Evolutionary conservation across 768 basidiomycete species (phyloP).

Genomic region (Rhodotorula sphaerocarpa): DNA sequence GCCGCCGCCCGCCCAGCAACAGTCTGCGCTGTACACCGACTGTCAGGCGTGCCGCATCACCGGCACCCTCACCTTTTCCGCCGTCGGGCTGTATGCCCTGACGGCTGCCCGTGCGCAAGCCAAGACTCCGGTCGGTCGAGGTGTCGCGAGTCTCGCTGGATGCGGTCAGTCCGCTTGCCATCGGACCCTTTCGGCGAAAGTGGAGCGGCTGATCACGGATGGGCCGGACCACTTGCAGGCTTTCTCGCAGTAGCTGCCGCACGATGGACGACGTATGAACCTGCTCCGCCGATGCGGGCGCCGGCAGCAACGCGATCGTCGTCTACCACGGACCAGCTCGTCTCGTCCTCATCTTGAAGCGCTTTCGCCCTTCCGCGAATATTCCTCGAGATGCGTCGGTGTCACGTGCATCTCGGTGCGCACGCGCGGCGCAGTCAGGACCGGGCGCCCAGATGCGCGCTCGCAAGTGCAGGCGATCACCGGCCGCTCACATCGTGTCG

Average conservation of each 20-base stretch:
- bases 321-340: too few relatives aligned
- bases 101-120: conserved; percentile 8
- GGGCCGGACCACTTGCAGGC: conserved; percentile 6
- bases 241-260: conserved; percentile 28
- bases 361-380: too few relatives aligned
- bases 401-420: too few relatives aligned
- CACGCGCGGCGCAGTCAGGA: too few relatives aligned
- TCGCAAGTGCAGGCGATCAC: too few relatives aligned
- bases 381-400: too few relatives aligned
- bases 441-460: too few relatives aligned
- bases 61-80: conserved; percentile 30
- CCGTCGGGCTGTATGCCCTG: conserved; percentile 28
- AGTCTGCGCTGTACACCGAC: conserved; percentile 25
- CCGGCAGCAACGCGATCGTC: too few relatives aligned
- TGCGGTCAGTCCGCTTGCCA: conserved; percentile 8
- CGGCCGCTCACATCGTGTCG: too few relatives aligned
- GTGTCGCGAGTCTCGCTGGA: conserved; percentile 12
- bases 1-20: neutral
- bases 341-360: too few relatives aligned
- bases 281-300: too few relatives aligned
- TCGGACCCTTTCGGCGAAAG: neutral
- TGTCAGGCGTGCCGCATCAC: conserved; percentile 31
- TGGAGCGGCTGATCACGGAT: too few relatives aligned
- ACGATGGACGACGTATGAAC: conserved; percentile 25
- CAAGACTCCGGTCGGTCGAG: conserved; percentile 19